Base-by-base conservation (phyloP, 140 eudicot genomes). In the Anethum foeniculum region DNA sequence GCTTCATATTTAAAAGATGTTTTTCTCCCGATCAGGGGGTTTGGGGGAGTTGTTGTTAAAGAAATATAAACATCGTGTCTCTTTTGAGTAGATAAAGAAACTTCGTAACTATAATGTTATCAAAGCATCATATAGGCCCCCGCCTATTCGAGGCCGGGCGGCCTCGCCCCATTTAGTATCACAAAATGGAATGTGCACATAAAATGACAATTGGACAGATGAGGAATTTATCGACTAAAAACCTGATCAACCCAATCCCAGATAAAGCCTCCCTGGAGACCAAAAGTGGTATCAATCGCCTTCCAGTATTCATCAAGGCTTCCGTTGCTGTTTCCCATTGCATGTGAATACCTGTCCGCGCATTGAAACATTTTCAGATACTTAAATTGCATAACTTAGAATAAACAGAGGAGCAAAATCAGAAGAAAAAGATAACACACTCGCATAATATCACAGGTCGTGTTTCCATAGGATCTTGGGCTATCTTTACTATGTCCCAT, bases 231-330 rank as follows among this genome's bases (percentile, higher is more conserved):
- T 34, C 1, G 47, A 43, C 65, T 69, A 80, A 76, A 18, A 71
- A 91, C 96, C 96, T 91, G 97, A 84, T 95, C 99, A 81, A 85
- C 97, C 99, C 99, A 95, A 75, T 95, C 99, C 97, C 99, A 95
- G 10, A 95, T 93, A 81, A 95, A 92, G 73, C 99, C 99, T 87
- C 99, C 99, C 84, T 95, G 99, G 64, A 95, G 93, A 78, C 97
- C 99, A 86, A 90, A 90, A 51, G 92, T 90, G 86, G 82, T 87
- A 85, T 95, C 96, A 81, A 95, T 93, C 78, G 97, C 97, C 90
- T 92, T 92, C 99, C 99, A 95, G 67, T 95, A 95, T 82, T 76
- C 89, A 62, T 91, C 86, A 80, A 95, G 87, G 87, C 90, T 92
- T 18, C 99, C 99, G 32, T 86, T 95, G 96, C 99, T 95, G 89